Evolutionary conservation across 2,329 filamentous ascomycete species (phyloP), one percentile per base, ranked within the genome.

Genomic region (Herpotrichia juniperi): DNA sequence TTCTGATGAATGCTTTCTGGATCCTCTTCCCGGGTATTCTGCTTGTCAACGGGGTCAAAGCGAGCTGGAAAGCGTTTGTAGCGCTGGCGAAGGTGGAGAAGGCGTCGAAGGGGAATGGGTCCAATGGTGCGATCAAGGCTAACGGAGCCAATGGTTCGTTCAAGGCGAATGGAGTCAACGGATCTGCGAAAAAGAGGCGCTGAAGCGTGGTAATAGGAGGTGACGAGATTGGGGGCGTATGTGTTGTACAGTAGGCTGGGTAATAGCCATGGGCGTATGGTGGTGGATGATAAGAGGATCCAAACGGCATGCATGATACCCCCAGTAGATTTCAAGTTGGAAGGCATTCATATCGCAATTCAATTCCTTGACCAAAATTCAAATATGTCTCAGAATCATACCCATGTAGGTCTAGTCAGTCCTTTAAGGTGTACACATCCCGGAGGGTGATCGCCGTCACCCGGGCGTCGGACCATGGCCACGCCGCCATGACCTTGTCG

Each of bases 1-100:
- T 87, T 50, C 72, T 84, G 26, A 86, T 87, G 83, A 88, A 88
- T 63, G 79, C 80, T 46, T 83, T 87, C 67, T 88, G 85, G 85
- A 86, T 87, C 48, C 75, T 86, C 26, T 81, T 87, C 47, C 85
- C 85, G 3, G 57, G 64, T 28, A 68, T 60, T 50, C 56, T 75
- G 48, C 63, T 75, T 51, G 66, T 55, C 54, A 64, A 67, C 48
- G 73, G 72, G 50, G 66, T 74, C 11, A 54, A 56, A 42, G 69
- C 68, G 6, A 67, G 57, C 21, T 63, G 62, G 47, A 63, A 66
- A 45, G 71, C 71, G n/a, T 72, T 74, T 51, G 56, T 56, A 25
- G 71, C 69, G 10, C 59, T 74, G 54, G 64, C 69, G 44, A 70
- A 69, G 52, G 61, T 70, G 37, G 68, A 71, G n/a, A 67, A 56